Conservation (phyloP, 768 basidiomycete genomes). For the Lactarius quietus region DNA sequence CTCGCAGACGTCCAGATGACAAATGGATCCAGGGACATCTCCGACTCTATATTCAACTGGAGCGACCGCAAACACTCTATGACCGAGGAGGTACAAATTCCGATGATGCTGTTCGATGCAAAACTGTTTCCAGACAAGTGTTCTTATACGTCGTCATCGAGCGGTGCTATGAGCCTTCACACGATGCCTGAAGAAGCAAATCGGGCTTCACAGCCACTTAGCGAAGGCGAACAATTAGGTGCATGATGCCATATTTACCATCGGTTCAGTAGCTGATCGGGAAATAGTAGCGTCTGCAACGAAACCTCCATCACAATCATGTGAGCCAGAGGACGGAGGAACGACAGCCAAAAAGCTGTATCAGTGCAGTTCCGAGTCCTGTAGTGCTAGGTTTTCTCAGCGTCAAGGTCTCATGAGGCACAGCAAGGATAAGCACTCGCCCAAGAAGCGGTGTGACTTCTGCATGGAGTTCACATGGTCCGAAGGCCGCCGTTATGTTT, state of each 20-base stretch:
- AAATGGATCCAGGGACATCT: background rate
- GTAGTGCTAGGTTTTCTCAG: background rate
- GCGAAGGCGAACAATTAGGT: background rate
- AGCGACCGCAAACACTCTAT: background rate
- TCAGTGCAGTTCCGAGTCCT: background rate
- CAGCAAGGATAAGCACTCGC: background rate
- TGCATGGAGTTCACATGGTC: background rate
- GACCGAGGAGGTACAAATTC: background rate
- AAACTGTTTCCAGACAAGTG: background rate
- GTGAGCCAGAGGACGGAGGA: background rate
- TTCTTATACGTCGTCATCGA: background rate
- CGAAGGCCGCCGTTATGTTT: background rate
- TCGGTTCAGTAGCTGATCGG: background rate
- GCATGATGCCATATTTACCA: background rate
- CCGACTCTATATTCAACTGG: background rate
- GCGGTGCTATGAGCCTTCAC: too few species aligned
- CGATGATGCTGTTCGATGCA: background rate
- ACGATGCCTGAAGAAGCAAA: background rate
- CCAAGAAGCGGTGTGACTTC: background rate
- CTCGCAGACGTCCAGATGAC: background rate
- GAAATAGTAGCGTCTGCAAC: background rate
- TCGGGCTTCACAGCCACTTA: background rate
- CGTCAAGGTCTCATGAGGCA: background rate
- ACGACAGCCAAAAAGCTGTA: background rate
- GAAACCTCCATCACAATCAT: background rate